A percentile compares a stretch with the other conserved stretches of the same genome.
Evolutionary conservation across 139 green algal species (phyloP).

Genomic region (Volvox reticuliferus): DNA sequence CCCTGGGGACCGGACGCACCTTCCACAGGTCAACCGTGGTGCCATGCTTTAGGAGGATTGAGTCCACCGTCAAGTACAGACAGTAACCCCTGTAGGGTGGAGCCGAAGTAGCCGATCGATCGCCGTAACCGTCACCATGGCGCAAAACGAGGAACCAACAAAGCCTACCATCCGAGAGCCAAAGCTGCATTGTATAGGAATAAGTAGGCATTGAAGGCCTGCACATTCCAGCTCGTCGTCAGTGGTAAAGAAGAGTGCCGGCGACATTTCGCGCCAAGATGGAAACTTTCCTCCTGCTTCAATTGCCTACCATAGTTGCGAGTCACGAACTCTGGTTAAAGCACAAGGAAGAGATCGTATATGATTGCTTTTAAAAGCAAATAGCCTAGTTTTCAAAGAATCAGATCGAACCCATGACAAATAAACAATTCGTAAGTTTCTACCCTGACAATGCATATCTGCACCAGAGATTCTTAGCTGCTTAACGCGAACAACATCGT

Average conservation of each 20-base stretch:
- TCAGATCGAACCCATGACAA: no score
- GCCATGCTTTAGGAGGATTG: conserved; percentile 47
- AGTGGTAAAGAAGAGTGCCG: neutral
- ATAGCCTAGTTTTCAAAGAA: no score
- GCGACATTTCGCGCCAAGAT: conserved; percentile 11
- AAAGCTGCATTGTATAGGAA: conserved; percentile 78
- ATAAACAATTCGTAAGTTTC: no score
- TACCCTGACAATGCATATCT: no score
- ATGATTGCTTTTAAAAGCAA: no score
- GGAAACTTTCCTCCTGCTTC: neutral
- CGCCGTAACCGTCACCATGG: neutral
- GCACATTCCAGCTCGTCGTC: neutral
- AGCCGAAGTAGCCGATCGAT: neutral
- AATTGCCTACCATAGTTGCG: no score
- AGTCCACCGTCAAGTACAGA: conserved; percentile 66
- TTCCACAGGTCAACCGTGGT: conserved; percentile 67
- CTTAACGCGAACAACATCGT: no score
- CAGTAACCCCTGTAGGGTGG: conserved; percentile 75
- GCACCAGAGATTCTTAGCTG: no score
- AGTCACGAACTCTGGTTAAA: no score
- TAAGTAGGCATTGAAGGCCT: conserved; percentile 71
- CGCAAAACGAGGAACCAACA: neutral
- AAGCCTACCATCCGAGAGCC: conserved; percentile 66
- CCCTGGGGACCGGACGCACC: conserved; percentile 47
- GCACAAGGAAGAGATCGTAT: no score